Conservation (phyloP, 2,329 filamentous ascomycete genomes). For the Alternaria hordeiaustralica region DNA sequence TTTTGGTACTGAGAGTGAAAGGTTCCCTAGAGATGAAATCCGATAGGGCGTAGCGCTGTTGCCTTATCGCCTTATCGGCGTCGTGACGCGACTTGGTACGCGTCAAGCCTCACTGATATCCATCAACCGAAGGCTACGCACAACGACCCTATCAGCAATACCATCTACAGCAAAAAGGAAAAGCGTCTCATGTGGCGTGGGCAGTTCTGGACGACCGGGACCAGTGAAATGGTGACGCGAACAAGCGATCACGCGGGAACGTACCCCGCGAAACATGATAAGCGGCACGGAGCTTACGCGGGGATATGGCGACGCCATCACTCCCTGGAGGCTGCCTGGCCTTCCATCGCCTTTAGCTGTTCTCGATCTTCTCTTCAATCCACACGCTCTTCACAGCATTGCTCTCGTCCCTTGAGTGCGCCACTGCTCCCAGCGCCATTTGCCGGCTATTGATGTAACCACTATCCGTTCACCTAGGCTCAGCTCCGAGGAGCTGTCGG, state of each 20-base stretch:
- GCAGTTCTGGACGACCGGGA: neutral
- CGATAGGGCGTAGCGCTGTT: slow-evolving; percentile 7
- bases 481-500: slow-evolving; percentile 12
- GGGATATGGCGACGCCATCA: slow-evolving; percentile 25
- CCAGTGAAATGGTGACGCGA: slow-evolving; percentile 15
- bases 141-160: neutral
- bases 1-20: neutral
- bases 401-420: neutral
- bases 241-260: slow-evolving; percentile 27
- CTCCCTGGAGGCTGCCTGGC: slow-evolving; percentile 9
- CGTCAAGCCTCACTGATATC: neutral
- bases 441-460: slow-evolving; percentile 3
- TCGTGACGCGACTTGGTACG: slow-evolving; percentile 12
- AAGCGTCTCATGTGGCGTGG: neutral
- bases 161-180: neutral
- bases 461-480: slow-evolving; percentile 1
- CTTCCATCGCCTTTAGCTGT: neutral
- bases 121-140: neutral
- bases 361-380: neutral
- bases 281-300: slow-evolving; percentile 32
- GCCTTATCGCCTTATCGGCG: slow-evolving; percentile 30
- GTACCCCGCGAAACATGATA: slow-evolving; percentile 37
- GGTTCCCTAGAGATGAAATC: neutral
- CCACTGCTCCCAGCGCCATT: neutral
- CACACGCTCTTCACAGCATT: neutral